Percentiles rank a stretch among this genome's conserved stretches.
These are phyloP conservation scores for Alternaria novae-zelandiae DNA, from an alignment of 2,329 filamentous ascomycete genomes.

Conservation along the genomic window DNA sequence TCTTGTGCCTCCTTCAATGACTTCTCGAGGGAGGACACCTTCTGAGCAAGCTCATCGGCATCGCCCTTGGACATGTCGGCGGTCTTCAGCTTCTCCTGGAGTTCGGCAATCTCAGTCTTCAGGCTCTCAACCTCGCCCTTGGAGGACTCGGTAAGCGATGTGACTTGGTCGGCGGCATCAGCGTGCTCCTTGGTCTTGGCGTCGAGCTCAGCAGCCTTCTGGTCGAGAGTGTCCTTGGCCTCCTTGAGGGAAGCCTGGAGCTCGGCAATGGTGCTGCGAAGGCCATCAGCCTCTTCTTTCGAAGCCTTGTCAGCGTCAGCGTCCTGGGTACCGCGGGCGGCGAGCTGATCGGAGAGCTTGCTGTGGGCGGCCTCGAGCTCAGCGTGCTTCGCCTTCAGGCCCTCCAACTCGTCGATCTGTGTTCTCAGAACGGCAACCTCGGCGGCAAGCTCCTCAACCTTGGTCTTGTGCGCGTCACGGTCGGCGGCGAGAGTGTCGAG, in stretches of 20 bases:
- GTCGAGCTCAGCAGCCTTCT: slow-evolving; percentile 28
- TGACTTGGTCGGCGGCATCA: slow-evolving; percentile 18
- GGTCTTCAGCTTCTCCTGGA: slow-evolving; percentile 33
- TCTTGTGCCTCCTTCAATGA: slow-evolving; percentile 38
- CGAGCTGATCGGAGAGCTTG: slow-evolving; percentile 18
- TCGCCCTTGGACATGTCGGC: slow-evolving; percentile 35
- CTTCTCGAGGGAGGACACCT: slow-evolving; percentile 35
- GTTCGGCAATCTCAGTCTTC: slow-evolving; percentile 30
- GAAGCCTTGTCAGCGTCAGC: slow-evolving; percentile 23
- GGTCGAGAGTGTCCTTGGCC: slow-evolving; percentile 24
- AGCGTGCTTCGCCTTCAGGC: slow-evolving; percentile 21
- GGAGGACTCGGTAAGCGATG: slow-evolving; percentile 23
- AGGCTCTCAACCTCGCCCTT: slow-evolving; percentile 31
- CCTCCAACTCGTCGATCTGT: slow-evolving; percentile 28
- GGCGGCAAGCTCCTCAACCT: slow-evolving; percentile 29
- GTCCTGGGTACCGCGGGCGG: slow-evolving; percentile 26
- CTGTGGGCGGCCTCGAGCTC: slow-evolving; percentile 25
- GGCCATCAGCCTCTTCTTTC: slow-evolving; percentile 29
- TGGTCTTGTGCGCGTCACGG: slow-evolving; percentile 29
- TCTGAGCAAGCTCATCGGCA: slow-evolving; percentile 30
- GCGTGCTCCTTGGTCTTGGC: slow-evolving; percentile 25
- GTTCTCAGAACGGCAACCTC: slow-evolving; percentile 31
- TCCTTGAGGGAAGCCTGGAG: slow-evolving; percentile 31
- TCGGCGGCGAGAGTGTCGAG: slow-evolving; percentile 34
- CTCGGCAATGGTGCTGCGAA: slow-evolving; percentile 34